These are phyloP conservation scores for Ceratocystis destructans DNA, from an alignment of 2,329 filamentous ascomycete genomes.

Conservation along the genomic window DNA sequence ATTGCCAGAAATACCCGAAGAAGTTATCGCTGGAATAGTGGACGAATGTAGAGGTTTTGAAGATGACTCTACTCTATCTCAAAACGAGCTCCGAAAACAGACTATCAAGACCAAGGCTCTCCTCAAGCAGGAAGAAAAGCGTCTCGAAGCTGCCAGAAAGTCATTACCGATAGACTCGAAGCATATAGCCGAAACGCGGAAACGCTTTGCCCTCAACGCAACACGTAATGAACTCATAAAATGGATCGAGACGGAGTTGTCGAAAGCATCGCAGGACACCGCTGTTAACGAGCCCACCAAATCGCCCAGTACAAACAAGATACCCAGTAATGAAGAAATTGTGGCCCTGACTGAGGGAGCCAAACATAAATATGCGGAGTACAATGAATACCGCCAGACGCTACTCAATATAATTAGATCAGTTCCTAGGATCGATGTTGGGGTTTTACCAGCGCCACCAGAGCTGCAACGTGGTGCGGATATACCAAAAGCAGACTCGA, in stretches of 20 bases:
- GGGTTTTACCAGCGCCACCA: conserved; percentile 8
- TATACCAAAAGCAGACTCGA: conserved; percentile 20
- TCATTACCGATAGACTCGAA: conserved; percentile 26
- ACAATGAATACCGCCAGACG: conserved; percentile 36
- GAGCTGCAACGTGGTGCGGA: conserved; percentile 11
- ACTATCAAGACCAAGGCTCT: conserved; percentile 45
- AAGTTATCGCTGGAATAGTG: conserved; percentile 38
- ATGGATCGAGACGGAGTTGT: conserved; percentile 51
- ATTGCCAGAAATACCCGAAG: conserved; percentile 39
- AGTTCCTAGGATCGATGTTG: conserved; percentile 13
- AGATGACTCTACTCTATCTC: conserved; percentile 33
- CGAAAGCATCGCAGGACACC: conserved; percentile 14
- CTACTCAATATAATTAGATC: conserved; percentile 24
- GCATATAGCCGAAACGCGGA: conserved; percentile 26
- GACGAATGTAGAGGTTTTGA: conserved; percentile 30
- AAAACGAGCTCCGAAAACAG: conserved; percentile 37
- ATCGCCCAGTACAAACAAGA: conserved; percentile 15
- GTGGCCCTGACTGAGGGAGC: conserved; percentile 28
- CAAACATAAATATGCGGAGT: conserved; percentile 40
- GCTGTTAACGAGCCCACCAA: background rate
- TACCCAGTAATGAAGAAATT: conserved; percentile 14
- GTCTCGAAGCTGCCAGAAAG: conserved; percentile 36
- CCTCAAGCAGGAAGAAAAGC: conserved; percentile 42
- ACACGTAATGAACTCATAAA: conserved; percentile 47
- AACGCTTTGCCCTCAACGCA: conserved; percentile 39